Evolutionary conservation across 2,329 filamentous ascomycete species (phyloP).

Genomic region (Hymenoscyphus infarciens): DNA sequence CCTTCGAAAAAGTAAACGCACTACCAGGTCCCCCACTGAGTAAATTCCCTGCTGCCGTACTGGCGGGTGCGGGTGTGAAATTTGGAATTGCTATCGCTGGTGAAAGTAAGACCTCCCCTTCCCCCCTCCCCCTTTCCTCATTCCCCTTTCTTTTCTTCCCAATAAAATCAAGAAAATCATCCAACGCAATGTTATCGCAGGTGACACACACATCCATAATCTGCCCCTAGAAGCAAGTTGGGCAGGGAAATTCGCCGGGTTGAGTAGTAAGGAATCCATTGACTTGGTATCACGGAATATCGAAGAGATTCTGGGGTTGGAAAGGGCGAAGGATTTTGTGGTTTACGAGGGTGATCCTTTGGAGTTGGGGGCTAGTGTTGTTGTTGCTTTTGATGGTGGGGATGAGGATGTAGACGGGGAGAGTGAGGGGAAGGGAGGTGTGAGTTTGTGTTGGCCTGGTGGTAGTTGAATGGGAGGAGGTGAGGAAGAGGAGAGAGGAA

Average conservation of each 20-base stretch:
- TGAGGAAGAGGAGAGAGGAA: neutral
- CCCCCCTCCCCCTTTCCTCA: constrained; percentile 13
- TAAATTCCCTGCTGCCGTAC: constrained; percentile 38
- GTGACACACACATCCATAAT: constrained; percentile 40
- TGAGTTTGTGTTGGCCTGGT: constrained; percentile 38
- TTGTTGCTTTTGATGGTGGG: constrained; percentile 36
- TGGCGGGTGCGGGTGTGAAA: constrained; percentile 41
- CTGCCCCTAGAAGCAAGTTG: constrained; percentile 40
- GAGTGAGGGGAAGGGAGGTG: constrained; percentile 19
- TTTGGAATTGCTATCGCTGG: constrained; percentile 36
- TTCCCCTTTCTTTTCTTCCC: too few species aligned
- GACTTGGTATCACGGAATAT: constrained; percentile 41
- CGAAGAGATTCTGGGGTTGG: constrained; percentile 40
- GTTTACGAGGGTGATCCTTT: constrained; percentile 44
- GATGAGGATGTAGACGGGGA: neutral
- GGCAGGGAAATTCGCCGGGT: constrained; percentile 40
- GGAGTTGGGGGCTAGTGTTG: constrained; percentile 40
- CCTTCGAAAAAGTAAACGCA: constrained; percentile 38
- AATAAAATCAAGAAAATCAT: too few species aligned
- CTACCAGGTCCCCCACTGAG: constrained; percentile 43
- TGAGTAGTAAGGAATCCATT: constrained; percentile 36
- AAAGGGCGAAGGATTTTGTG: constrained; percentile 38
- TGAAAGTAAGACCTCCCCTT: constrained; percentile 29
- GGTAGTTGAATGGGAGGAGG: neutral
- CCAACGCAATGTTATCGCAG: too few species aligned